Evolutionary conservation across 2,329 filamentous ascomycete genomes (phyloP), one percentile per base, ranked within the genome.

Genomic region (Fusarium abutilonis): DNA sequence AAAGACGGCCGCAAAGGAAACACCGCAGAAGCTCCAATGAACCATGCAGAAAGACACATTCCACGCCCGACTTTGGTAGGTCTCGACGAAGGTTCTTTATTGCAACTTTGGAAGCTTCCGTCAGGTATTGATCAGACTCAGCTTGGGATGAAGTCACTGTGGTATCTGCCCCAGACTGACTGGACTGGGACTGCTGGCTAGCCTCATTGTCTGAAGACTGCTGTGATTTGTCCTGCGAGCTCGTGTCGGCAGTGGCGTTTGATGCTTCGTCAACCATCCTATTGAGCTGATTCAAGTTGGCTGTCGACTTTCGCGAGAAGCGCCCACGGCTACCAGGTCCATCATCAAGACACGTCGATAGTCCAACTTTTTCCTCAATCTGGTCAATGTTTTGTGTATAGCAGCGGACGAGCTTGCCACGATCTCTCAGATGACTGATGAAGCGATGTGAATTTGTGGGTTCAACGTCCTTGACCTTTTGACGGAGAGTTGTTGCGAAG

Each of bases 311-410:
- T 62, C 81, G 80, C 42, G 83, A 86, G 66, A 89, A 89, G 2
- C 86, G 79, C 10, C 83, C 82, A 36, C 84, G 81, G 64, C 81
- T 86, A 2, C 89, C 89, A 1, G 86, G 83, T 0, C 89, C 89
- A 29, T 83, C 79, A 10, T 79, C 76, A 9, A 91, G 78, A 50
- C 87, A 82, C 0, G 87, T 89, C 14, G 82, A 85, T 4, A 91
- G 77, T 4, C 88, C 89, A 39, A 90, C 87, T 53, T 89, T 86
- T 68, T 88, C 86, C 70, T 92, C 89, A 7, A 92, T 84, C 60
- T 87, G 86, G 65, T 92, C 89, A 63, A 92, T 91, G 63, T 91
- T 92, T 66, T 92, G 89, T 0, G 89, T 91, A 68, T 92, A 92
- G 68, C 88, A 90, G 35, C 89, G 80, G 29, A 90, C 86, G 6